These are phyloP conservation scores for Passiflora organensis DNA, from an alignment of 345 rosid species.

Conservation along the genomic window DNA sequence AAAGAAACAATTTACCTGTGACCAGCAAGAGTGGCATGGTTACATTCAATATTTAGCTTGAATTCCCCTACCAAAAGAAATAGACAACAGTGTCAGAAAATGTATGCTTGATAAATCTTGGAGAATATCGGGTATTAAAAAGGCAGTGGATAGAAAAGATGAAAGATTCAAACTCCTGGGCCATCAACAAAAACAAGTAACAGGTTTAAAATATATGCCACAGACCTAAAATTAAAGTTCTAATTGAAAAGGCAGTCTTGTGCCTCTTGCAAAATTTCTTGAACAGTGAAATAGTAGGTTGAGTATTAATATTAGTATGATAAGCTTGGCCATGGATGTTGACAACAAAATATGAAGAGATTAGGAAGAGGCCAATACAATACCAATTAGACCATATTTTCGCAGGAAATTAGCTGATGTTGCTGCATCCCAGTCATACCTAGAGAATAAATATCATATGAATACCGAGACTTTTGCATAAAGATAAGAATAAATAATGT, in stretches of 20 bases:
- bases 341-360: neutral
- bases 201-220: too few relatives aligned
- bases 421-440: slow-evolving; percentile 98
- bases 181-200: too few relatives aligned
- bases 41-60: slow-evolving; percentile 84
- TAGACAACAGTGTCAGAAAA: neutral
- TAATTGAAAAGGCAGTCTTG: too few relatives aligned
- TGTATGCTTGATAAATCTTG: neutral
- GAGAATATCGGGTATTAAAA: too few relatives aligned
- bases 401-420: slow-evolving; percentile 77
- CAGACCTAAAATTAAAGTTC: too few relatives aligned
- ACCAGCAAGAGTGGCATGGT: slow-evolving; percentile 97
- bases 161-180: neutral
- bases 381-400: slow-evolving; percentile 75
- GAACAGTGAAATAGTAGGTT: too few relatives aligned
- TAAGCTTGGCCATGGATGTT: too few relatives aligned
- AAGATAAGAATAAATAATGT: neutral
- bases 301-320: too few relatives aligned
- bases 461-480: neutral
- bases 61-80: slow-evolving; percentile 48
- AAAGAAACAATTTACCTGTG: slow-evolving; percentile 46
- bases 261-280: too few relatives aligned
- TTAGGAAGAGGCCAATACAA: slow-evolving; percentile 1
- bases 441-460: slow-evolving; percentile 8
- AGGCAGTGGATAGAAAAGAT: neutral